Evolutionary conservation across 352 stramenopile genomes (phyloP).

Genomic region (Phytopythium chamaehyphon): DNA sequence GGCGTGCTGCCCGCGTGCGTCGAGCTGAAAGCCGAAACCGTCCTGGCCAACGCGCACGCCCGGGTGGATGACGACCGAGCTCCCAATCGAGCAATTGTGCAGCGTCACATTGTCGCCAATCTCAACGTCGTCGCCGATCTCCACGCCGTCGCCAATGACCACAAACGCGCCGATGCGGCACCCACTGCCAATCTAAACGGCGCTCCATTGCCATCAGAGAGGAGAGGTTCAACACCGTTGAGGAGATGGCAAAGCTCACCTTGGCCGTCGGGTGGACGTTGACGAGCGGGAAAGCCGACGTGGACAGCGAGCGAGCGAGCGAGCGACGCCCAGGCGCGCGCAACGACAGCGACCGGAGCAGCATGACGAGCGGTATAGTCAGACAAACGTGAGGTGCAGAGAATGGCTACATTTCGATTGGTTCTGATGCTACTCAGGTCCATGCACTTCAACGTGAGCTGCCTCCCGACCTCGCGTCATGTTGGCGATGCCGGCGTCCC

Average conservation of each 20-base stretch:
- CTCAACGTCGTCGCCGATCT: conserved; percentile 41
- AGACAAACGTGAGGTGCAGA: too few relatives aligned
- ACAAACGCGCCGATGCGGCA: conserved; percentile 55
- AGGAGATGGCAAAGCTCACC: conserved; percentile 10
- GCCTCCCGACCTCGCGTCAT: conserved; percentile 11
- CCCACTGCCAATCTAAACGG: conserved; percentile 44
- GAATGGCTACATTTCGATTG: too few relatives aligned
- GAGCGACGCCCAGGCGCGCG: not conserved
- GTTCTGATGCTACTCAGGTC: not conserved
- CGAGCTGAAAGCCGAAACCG: conserved; percentile 80
- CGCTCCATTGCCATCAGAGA: not conserved
- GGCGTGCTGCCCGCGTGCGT: conserved; percentile 42
- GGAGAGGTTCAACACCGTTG: not conserved
- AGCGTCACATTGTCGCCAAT: conserved; percentile 61
- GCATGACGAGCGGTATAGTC: not conserved
- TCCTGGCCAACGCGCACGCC: conserved; percentile 75
- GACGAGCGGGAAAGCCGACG: conserved; percentile 16
- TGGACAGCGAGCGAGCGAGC: not conserved
- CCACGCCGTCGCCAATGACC: conserved; percentile 51
- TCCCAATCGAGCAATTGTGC: conserved; percentile 63
- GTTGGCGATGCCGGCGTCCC: conserved; percentile 37
- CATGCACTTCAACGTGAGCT: not conserved
- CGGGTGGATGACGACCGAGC: conserved; percentile 62
- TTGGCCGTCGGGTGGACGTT: conserved; percentile 38
- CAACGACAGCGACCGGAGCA: not conserved